Evolutionary conservation across 768 basidiomycete species (phyloP), one percentile per base, ranked within the genome.

Genomic region (Pleurotus pulmonarius): DNA sequence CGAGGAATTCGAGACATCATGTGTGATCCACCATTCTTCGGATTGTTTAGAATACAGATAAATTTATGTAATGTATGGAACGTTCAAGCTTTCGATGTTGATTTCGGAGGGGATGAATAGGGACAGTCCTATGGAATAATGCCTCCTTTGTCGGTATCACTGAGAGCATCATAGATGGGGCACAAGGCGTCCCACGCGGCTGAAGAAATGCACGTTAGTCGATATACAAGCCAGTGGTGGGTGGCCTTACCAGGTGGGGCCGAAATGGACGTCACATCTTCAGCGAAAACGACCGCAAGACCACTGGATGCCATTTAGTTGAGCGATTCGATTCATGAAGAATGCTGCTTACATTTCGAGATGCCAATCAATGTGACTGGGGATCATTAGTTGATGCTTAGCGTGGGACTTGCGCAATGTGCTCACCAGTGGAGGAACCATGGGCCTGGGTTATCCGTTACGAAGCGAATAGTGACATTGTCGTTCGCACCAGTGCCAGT

Each of bases 361-460:
- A 61, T 77, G 75, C 69, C 70, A 77, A 46, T 74, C 72, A 49
- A 77, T 75, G 56, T 79, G 77, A 51, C 72, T 73, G 16, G n/a
- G n/a, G n/a, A n/a, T n/a, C n/a, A n/a, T n/a, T n/a, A n/a, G n/a
- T n/a, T n/a, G n/a, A n/a, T n/a, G n/a, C n/a, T n/a, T n/a, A n/a
- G n/a, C n/a, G n/a, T n/a, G n/a, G n/a, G n/a, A n/a, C n/a, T n/a
- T n/a, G n/a, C n/a, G n/a, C n/a, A n/a, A n/a, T n/a, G n/a, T 29
- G 29, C 49, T 63, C 38, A 73, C 73, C 74, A 75, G 53, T 74
- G 74, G 20, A 74, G 58, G 52, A 75, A 55, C 79, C 77, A 81
- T 3, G 78, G 77, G 2, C 82, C 82, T 34, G 80, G 64, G 54
- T 82, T 82, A 49, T 82, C 75, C 1, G 81, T 81, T 0, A 63